Evolutionary conservation across 2,329 filamentous ascomycete species (phyloP).

Genomic region (Trichoderma gracile): DNA sequence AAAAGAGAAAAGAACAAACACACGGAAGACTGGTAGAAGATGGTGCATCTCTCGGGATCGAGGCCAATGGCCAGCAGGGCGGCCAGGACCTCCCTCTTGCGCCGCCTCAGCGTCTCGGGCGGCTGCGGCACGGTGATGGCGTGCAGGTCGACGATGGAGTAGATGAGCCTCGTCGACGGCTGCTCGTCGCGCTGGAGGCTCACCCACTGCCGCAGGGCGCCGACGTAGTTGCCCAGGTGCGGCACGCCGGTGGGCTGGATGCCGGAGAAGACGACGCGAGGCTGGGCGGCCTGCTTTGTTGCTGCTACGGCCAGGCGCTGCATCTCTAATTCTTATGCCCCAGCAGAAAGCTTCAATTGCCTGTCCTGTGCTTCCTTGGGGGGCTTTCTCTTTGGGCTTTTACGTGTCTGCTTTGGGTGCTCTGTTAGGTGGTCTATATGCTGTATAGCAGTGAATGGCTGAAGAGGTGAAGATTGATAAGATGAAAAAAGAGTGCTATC

Average conservation of each 20-base stretch:
- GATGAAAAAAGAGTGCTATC: background rate
- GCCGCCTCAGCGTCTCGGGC: slow-evolving; percentile 58
- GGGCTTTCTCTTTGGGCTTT: background rate
- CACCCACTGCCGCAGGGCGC: slow-evolving; percentile 85
- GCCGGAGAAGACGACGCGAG: slow-evolving; percentile 78
- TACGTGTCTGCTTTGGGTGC: background rate
- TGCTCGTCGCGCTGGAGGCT: slow-evolving; percentile 67
- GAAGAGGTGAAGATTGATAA: background rate
- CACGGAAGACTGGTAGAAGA: slow-evolving; percentile 83
- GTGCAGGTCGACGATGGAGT: slow-evolving; percentile 90
- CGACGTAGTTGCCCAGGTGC: slow-evolving; percentile 93
- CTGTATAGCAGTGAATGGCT: background rate
- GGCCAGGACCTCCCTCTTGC: slow-evolving; percentile 74
- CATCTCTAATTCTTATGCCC: background rate
- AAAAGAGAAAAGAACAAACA: slow-evolving; percentile 36
- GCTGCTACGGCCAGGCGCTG: background rate
- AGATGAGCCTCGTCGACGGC: slow-evolving; percentile 64
- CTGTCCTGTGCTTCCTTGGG: no score
- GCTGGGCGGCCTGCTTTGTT: slow-evolving; percentile 15
- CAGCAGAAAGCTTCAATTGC: no score
- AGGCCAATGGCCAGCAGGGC: slow-evolving; percentile 81
- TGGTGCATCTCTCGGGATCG: slow-evolving; percentile 69
- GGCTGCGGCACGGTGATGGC: slow-evolving; percentile 81
- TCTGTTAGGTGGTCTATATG: background rate
- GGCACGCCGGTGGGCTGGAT: slow-evolving; percentile 96